Evolutionary conservation across 192 early-diverging fungal species (phyloP), one percentile per base, ranked within the genome.

Genomic region (Entomortierella lignicola): DNA sequence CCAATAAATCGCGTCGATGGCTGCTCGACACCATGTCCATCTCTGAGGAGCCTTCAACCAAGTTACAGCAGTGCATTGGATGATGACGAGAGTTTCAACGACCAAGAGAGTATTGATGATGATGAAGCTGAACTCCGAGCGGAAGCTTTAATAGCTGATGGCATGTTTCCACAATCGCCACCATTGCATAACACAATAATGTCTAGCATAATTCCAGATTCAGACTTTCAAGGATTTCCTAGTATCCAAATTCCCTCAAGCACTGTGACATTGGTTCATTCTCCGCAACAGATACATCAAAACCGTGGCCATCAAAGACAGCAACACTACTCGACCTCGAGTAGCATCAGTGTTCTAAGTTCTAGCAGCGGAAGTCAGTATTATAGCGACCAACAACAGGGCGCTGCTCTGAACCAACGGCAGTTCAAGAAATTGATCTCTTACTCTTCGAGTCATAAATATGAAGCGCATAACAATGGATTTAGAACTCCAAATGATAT

Each of bases 51-150:
- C 12, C 54, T 44, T 41, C 61, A 15, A 18, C 25, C 31, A 17
- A 62, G 57, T 44, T 37, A 42, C 8, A 0, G 8, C 26, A 51
- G 63, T 12, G 25, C 17, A 0, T n/a, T n/a, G 15, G 25, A 29
- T 15, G 62, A 69, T 23, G 67, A 70, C 18, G 75, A 79, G 6
- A 61, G 57, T 31, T 50, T 60, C 30, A 53, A 55, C 60, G 66
- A 68, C 6, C 72, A 67, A n/a, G 64, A 67, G 30, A 77, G 72
- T 29, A 55, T 63, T 21, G 68, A 60, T 43, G 75, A 79, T 25
- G 75, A 79, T 6, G 75, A 79, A 41, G 75, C 75, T 2, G 75
- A 79, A 55, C 39, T 79, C 4, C 54, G 61, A 6, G 75, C 75
- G 0, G 75, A 79, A 51, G 75, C 55, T 20, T 48, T 79, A 47